phyloP scores from a whole-genome alignment of 2,329 filamentous ascomycete species.

The Phaeoacremonium minimum region DNA sequence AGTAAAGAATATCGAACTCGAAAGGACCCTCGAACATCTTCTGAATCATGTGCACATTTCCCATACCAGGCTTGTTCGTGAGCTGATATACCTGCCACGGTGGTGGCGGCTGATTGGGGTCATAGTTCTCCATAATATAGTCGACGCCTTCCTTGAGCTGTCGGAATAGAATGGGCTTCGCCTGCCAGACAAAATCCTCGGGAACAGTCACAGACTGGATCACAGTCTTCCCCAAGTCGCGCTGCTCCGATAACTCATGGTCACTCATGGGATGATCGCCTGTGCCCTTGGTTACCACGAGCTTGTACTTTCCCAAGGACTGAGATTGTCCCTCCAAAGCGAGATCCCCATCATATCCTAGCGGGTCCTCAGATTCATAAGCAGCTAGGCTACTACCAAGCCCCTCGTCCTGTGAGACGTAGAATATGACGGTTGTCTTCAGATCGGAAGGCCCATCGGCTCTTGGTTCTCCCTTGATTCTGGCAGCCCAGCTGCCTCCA shows the following conservation, averaged over 20 bases:
- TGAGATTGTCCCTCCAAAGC: slow-evolving; percentile 65
- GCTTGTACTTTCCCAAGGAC: slow-evolving; percentile 73
- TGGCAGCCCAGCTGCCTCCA: slow-evolving; percentile 87
- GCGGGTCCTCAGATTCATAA: slow-evolving; percentile 40
- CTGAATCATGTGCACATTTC: slow-evolving; percentile 85
- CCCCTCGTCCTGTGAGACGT: slow-evolving; percentile 71
- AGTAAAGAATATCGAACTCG: slow-evolving; percentile 90
- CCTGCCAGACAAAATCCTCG: slow-evolving; percentile 75
- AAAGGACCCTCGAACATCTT: slow-evolving; percentile 89
- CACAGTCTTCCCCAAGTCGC: slow-evolving; percentile 71
- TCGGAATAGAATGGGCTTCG: slow-evolving; percentile 57
- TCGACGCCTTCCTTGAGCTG: slow-evolving; percentile 48
- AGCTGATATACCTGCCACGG: slow-evolving; percentile 84
- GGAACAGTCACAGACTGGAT: slow-evolving; percentile 68
- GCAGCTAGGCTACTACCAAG: slow-evolving; percentile 59
- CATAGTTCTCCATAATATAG: slow-evolving; percentile 42
- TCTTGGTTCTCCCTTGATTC: slow-evolving; percentile 77
- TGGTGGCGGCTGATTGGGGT: slow-evolving; percentile 64
- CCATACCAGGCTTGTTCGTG: slow-evolving; percentile 59
- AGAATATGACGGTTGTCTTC: slow-evolving; percentile 77
- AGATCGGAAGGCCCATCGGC: slow-evolving; percentile 62
- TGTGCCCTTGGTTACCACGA: slow-evolving; percentile 71
- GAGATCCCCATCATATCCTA: slow-evolving; percentile 56
- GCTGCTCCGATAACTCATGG: slow-evolving; percentile 63
- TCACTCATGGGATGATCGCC: slow-evolving; percentile 56